Percentiles rank a stretch among this genome's conserved stretches.
phyloP scores from a whole-genome alignment of 345 rosid genomes.

The Trapa bicornis region DNA sequence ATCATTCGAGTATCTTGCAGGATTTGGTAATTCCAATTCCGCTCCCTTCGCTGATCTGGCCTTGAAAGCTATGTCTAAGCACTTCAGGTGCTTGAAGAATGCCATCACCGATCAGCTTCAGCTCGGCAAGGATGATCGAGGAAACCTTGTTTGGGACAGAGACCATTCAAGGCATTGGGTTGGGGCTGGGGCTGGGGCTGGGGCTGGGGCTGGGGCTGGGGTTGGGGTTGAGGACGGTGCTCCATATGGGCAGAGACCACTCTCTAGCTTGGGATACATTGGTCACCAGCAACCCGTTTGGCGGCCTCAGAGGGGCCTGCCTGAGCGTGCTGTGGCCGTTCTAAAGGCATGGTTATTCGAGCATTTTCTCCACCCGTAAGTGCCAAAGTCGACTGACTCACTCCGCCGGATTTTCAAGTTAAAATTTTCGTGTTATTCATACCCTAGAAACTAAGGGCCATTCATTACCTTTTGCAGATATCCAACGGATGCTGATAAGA shows the following conservation, averaged over 20 bases:
- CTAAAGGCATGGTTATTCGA: slow-evolving; percentile 83
- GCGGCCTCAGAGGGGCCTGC: slow-evolving; percentile 68
- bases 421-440: background rate
- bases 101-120: too few species aligned
- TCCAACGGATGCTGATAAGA: slow-evolving; percentile 82
- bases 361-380: slow-evolving; percentile 89
- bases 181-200: too few species aligned
- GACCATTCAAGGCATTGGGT: too few species aligned
- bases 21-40: slow-evolving; percentile 70
- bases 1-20: slow-evolving; percentile 67
- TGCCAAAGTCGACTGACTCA: slow-evolving; percentile 1
- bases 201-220: too few species aligned
- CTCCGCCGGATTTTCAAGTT: background rate
- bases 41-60: slow-evolving; percentile 63
- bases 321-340: slow-evolving; percentile 78
- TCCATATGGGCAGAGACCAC: too few species aligned
- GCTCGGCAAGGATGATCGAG: too few species aligned
- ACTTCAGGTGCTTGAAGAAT: too few species aligned
- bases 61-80: too few species aligned
- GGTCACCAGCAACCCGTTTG: too few species aligned
- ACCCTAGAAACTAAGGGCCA: background rate
- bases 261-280: too few species aligned
- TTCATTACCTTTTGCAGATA: slow-evolving; percentile 35
- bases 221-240: too few species aligned
- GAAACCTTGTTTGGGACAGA: too few species aligned